Conservation (phyloP, 495 filamentous ascomycete species). For the Gamarada debralockiae region DNA sequence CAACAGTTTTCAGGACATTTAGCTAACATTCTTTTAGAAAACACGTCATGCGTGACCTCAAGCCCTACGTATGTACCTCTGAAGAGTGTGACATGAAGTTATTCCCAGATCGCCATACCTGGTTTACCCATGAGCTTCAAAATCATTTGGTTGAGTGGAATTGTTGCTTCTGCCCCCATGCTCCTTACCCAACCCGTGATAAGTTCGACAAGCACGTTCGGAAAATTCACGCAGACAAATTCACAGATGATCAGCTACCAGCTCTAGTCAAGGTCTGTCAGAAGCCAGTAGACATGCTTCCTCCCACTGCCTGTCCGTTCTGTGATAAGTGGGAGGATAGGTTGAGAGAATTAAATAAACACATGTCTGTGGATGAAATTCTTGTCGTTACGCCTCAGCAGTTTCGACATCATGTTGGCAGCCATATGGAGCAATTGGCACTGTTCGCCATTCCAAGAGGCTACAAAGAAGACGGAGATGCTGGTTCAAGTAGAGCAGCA, state of each 20-base stretch:
- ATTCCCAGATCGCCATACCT: slow-evolving; percentile 18
- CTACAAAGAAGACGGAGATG: too few species aligned
- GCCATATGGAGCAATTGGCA: slow-evolving; percentile 35
- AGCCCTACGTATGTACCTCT: slow-evolving; percentile 31
- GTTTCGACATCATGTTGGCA: slow-evolving; percentile 33
- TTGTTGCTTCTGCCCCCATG: neutral
- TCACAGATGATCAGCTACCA: slow-evolving; percentile 8
- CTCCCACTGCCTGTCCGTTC: slow-evolving; percentile 13
- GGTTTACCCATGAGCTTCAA: slow-evolving; percentile 23
- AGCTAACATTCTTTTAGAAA: slow-evolving; percentile 16
- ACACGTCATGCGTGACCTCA: slow-evolving; percentile 31
- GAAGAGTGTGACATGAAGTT: slow-evolving; percentile 12
- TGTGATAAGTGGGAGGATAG: slow-evolving; percentile 19
- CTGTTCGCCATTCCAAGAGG: slow-evolving; percentile 39
- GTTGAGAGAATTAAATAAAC: slow-evolving; percentile 15
- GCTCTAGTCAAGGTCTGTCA: slow-evolving; percentile 16
- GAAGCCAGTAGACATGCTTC: slow-evolving; percentile 14
- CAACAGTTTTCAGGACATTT: neutral
- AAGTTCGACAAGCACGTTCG: neutral
- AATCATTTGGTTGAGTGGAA: slow-evolving; percentile 18
- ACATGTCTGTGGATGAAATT: slow-evolving; percentile 7
- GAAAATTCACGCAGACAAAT: too few species aligned
- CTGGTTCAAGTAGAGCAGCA: too few species aligned
- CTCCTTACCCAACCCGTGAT: neutral
- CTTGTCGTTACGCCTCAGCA: slow-evolving; percentile 19